phyloP scores from a whole-genome alignment of 352 stramenopile genomes.

The Globisporangium cederbergense region DNA sequence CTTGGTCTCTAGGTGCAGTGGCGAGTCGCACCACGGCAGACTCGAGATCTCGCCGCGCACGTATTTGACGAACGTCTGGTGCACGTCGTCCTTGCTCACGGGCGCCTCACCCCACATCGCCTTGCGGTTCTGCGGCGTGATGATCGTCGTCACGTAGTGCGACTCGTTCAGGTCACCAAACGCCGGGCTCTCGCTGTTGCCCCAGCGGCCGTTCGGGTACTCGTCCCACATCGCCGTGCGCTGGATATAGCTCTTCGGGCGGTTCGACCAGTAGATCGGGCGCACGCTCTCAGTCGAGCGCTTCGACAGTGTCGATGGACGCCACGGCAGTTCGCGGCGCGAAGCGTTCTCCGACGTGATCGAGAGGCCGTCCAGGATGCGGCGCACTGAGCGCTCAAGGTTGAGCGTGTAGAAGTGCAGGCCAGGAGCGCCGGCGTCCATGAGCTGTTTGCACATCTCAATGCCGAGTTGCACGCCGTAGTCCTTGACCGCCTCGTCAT shows the following conservation, averaged over 20 bases:
- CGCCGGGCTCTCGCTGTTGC: constrained; percentile 92
- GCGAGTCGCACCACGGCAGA: constrained; percentile 97
- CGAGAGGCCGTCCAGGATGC: constrained; percentile 84
- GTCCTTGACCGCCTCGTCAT: constrained; percentile 95
- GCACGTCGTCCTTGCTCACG: constrained; percentile 88
- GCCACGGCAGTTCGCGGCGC: constrained; percentile 88
- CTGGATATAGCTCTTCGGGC: constrained; percentile 96
- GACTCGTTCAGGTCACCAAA: constrained; percentile 96
- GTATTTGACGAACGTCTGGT: constrained; percentile 95
- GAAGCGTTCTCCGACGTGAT: constrained; percentile 44
- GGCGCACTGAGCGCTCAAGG: constrained; percentile 86
- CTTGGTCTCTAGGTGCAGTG: constrained; percentile 93
- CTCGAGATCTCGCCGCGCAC: constrained; percentile 94
- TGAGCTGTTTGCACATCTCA: constrained; percentile 92
- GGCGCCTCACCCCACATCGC: constrained; percentile 95
- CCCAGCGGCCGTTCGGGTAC: constrained; percentile 96
- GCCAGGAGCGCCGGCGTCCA: constrained; percentile 83
- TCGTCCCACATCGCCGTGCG: constrained; percentile 98
- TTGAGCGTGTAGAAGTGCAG: constrained; percentile 96
- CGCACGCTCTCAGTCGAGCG: constrained; percentile 88
- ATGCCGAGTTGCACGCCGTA: constrained; percentile 95
- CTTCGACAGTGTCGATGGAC: constrained; percentile 87
- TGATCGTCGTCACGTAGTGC: constrained; percentile 89
- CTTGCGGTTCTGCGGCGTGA: constrained; percentile 66
- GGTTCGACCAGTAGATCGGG: constrained; percentile 99